A percentile compares a stretch with the other conserved stretches of the same genome.
Evolutionary conservation across 2,329 filamentous ascomycete species (phyloP).

Genomic region (Epichloe hybrida): DNA sequence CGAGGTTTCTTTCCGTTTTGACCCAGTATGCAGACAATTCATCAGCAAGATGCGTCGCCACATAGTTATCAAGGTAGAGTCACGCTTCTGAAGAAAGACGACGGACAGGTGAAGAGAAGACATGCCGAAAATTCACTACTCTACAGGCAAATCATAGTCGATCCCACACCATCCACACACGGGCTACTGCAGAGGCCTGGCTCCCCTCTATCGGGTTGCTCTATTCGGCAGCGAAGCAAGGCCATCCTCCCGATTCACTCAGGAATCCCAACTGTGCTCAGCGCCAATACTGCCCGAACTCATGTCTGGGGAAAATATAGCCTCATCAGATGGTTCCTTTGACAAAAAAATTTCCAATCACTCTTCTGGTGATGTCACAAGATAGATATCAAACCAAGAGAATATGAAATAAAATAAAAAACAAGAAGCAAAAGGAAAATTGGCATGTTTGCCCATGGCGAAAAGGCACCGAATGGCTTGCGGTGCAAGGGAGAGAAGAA

Average conservation of each 20-base stretch:
- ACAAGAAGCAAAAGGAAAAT: neutral
- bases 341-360: neutral
- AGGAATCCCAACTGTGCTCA: neutral
- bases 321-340: neutral
- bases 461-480: neutral
- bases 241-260: neutral
- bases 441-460: neutral
- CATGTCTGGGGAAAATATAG: neutral
- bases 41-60: too few species aligned
- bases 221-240: neutral
- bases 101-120: neutral
- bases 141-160: conserved; percentile 5
- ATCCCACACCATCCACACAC: neutral
- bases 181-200: neutral
- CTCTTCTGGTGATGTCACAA: neutral
- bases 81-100: too few species aligned
- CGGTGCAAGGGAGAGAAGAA: neutral
- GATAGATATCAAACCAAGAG: neutral
- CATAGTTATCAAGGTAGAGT: too few species aligned
- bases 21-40: too few species aligned
- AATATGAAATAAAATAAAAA: neutral
- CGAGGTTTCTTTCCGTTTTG: too few species aligned
- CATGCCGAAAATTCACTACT: conserved; percentile 2
- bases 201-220: neutral
- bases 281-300: neutral